phyloP scores from a whole-genome alignment of 2,329 filamentous ascomycete species.

The Scedosporium minutisporum region DNA sequence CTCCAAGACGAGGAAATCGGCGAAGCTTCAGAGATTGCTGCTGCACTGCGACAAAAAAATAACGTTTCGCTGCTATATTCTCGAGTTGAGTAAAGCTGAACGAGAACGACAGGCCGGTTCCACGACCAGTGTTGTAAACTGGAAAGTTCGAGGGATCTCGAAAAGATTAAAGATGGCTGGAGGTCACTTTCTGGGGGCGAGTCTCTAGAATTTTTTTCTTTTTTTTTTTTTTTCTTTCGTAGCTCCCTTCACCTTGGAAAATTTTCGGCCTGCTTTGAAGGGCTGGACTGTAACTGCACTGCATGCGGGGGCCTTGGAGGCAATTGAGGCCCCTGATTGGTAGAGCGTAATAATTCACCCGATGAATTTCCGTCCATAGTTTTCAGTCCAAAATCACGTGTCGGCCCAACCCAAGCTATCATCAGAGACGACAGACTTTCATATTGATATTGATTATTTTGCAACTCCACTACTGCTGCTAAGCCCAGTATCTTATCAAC shows the following conservation, averaged over 20 bases:
- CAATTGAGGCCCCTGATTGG: constrained; percentile 3
- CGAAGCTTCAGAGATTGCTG: neutral
- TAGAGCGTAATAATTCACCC: neutral
- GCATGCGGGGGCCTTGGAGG: neutral
- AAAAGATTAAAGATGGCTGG: constrained; percentile 7
- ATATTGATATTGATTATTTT: neutral
- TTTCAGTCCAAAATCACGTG: neutral
- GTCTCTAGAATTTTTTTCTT: constrained; percentile 13
- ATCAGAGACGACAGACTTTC: neutral
- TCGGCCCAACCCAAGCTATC: neutral
- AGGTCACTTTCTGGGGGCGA: constrained; percentile 8
- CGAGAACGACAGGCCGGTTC: constrained; percentile 5
- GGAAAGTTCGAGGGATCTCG: constrained; percentile 1
- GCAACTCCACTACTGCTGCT: neutral
- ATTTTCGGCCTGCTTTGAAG: constrained; percentile 6
- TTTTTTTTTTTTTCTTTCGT: constrained; percentile 11
- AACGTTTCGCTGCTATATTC: constrained; percentile 8
- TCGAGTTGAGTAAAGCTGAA: constrained; percentile 7
- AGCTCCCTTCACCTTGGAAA: constrained; percentile 8
- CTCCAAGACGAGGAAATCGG: constrained; percentile 9
- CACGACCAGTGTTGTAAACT: constrained; percentile 2
- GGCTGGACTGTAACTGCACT: neutral
- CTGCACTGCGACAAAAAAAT: neutral
- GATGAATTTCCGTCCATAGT: neutral
- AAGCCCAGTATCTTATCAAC: neutral